Conservation (phyloP, 768 basidiomycete species). For the Austroboletus eburneus region DNA sequence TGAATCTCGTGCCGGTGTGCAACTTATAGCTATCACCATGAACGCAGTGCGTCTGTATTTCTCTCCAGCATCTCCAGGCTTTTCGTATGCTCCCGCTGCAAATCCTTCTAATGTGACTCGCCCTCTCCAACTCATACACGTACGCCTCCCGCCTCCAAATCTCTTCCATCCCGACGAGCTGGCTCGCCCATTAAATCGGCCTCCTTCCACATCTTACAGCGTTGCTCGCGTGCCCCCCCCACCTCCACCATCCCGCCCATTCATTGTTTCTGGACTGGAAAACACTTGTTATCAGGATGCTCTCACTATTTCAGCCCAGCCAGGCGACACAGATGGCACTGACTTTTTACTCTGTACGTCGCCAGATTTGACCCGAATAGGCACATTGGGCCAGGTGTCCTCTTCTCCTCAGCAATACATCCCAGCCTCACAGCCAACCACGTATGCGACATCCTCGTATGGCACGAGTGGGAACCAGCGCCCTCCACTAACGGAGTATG, state of each 20-base stretch:
- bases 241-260: conserved; percentile 50
- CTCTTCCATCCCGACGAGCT: conserved; percentile 76
- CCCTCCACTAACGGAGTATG: conserved; percentile 72
- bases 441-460: conserved; percentile 41
- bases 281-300: conserved; percentile 65
- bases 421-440: conserved; percentile 34
- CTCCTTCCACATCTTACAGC: conserved; percentile 42
- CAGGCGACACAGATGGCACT: conserved; percentile 66
- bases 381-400: conserved; percentile 63
- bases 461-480: conserved; percentile 40
- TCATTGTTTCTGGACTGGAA: conserved; percentile 55
- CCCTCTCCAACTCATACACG: conserved; percentile 66
- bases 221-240: conserved; percentile 39
- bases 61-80: conserved; percentile 47
- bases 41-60: conserved; percentile 88
- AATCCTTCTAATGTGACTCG: conserved; percentile 25
- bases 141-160: conserved; percentile 74
- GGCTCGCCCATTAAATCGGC: conserved; percentile 45
- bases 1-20: conserved; percentile 67
- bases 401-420: conserved; percentile 34
- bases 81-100: conserved; percentile 42
- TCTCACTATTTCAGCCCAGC: conserved; percentile 65
- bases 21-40: conserved; percentile 75
- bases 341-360: conserved; percentile 74
- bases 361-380: conserved; percentile 72